A percentile compares a stretch with the other conserved stretches of the same genome.
Evolutionary conservation across 2,329 filamentous ascomycete genomes (phyloP).

Genomic region (Aotearoamyces nothofagi): DNA sequence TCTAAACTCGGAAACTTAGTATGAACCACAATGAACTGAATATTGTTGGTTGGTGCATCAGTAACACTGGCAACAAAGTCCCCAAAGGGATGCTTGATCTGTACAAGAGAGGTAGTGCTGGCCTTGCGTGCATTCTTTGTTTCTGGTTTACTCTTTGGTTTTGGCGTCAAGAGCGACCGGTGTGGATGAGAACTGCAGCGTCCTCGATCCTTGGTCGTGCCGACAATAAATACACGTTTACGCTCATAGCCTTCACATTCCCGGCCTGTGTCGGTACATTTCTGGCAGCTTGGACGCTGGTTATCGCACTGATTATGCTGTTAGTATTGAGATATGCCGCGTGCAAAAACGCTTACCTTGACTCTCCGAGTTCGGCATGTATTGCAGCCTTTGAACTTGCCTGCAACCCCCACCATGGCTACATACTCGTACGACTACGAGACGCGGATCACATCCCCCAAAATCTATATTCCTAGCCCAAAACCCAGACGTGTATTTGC

Average conservation of each 20-base stretch:
- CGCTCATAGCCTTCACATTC: constrained; percentile 47
- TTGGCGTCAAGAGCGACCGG: not conserved
- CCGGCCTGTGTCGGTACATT: constrained; percentile 40
- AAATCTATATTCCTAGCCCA: too few relatives aligned
- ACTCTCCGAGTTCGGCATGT: constrained; percentile 43
- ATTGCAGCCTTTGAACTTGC: constrained; percentile 50
- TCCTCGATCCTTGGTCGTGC: constrained; percentile 21
- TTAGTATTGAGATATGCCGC: not conserved
- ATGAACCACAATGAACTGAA: not conserved
- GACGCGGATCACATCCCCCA: too few relatives aligned
- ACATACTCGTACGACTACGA: too few relatives aligned
- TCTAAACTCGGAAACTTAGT: constrained; percentile 1
- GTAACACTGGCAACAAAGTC: too few relatives aligned
- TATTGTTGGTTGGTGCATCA: not conserved
- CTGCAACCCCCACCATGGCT: constrained; percentile 34
- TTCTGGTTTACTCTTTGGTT: too few relatives aligned
- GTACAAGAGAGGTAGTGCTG: too few relatives aligned
- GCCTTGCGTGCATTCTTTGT: too few relatives aligned
- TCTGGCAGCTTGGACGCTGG: constrained; percentile 41
- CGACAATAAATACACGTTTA: constrained; percentile 47
- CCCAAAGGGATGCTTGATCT: too few relatives aligned
- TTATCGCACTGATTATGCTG: constrained; percentile 38
- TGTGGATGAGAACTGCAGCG: constrained; percentile 3
- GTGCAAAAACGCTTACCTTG: constrained; percentile 26
- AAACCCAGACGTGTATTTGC: too few relatives aligned